Evolutionary conservation across 441 rosid species (phyloP), one percentile per base, ranked within the genome.

Genomic region (Pelargonium australe): DNA sequence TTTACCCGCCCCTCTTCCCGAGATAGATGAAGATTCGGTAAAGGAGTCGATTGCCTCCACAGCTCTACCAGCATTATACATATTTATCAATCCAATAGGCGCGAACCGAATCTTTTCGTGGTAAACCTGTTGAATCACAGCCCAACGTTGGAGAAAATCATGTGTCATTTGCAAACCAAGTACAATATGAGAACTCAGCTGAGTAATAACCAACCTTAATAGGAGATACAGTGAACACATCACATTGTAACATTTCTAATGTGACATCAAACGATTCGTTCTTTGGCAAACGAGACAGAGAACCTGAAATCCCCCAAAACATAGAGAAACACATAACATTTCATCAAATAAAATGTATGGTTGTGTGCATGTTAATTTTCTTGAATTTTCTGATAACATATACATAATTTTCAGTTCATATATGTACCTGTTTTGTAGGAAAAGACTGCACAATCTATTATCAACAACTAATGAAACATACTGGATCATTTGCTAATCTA

Each of bases 11-110:
- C 83, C 89, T 80, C 80, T 83, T 13, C 86, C 69, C 17, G 47
- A 4, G 9, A 34, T 37, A n/a, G 74, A 68, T 49, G 79, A 25
- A 19, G 37, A 31, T 31, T 67, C 66, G 17, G 43, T 37, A 20
- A n/a, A 19, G 4, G 63, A 41, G 12, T 53, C 72, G 14, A 82
- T 72, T 37, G 78, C 73, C 49, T 78, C 81, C 14, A 86, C 67
- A 20, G 81, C 85, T 60, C 84, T 86, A 3, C 88, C 86, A 12
- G 80, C 66, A 55, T 81, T 81, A 67, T 82, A 84, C 90, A 84
- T 78, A 66, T 82, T 77, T 41, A 63, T 76, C 72, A 82, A 68
- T 43, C 90, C 86, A 53, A 81, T 84, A 0, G 86, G 76, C 43
- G 84, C 90, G 71, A 86, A 84, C 77, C 81, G 70, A 43, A 85